phyloP scores from a whole-genome alignment of 2,329 filamentous ascomycete species.

The Macrophomina tecta region DNA sequence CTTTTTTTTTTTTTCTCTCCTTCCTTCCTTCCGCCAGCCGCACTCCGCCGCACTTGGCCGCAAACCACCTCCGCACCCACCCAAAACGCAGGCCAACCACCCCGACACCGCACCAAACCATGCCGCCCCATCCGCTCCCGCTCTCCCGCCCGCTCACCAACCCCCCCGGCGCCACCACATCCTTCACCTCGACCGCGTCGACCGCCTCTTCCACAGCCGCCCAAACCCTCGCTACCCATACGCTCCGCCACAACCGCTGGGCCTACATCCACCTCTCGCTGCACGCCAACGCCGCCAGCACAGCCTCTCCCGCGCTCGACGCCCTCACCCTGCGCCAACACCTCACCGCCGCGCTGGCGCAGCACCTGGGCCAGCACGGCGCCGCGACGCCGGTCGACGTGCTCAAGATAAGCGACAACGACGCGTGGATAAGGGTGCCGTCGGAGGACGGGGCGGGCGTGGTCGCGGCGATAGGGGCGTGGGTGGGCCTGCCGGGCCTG shows the following conservation, averaged over 20 bases:
- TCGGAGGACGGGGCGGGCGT: slow-evolving; percentile 5
- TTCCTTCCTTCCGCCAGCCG: no score
- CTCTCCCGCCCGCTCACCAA: neutral
- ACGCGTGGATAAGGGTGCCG: slow-evolving; percentile 21
- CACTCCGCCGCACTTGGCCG: no score
- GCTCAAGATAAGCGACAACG: slow-evolving; percentile 65
- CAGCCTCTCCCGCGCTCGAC: slow-evolving; percentile 52
- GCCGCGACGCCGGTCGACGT: slow-evolving; percentile 71
- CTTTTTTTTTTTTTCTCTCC: no score
- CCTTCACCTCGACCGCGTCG: slow-evolving; percentile 5
- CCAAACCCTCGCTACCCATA: slow-evolving; percentile 1
- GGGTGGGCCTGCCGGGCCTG: neutral
- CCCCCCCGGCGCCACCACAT: neutral
- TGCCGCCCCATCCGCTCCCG: slow-evolving; percentile 12
- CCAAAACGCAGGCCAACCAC: neutral
- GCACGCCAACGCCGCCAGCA: neutral
- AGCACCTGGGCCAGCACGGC: slow-evolving; percentile 73
- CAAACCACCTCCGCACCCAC: no score
- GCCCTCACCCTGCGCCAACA: slow-evolving; percentile 66
- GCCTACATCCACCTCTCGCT: slow-evolving; percentile 27
- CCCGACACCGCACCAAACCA: neutral
- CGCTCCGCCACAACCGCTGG: slow-evolving; percentile 4
- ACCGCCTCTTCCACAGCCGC: neutral
- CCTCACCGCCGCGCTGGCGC: slow-evolving; percentile 66
- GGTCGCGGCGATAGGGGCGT: slow-evolving; percentile 8